phyloP scores from a whole-genome alignment of 768 basidiomycete genomes.

The Psilocybe cyanescens region DNA sequence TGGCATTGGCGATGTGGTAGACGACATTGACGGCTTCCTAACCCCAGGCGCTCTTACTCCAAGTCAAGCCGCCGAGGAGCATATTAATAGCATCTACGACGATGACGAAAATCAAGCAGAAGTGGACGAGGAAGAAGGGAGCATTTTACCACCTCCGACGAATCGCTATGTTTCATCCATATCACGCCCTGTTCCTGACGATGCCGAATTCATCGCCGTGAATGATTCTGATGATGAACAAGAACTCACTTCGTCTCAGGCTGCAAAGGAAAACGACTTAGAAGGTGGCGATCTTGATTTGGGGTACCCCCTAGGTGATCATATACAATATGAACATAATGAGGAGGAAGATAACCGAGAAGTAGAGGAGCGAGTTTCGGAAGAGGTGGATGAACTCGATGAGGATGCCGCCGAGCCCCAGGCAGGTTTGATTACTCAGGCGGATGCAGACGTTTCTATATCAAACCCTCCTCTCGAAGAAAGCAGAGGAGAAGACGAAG shows the following conservation, averaged over 20 bases:
- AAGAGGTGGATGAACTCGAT: neutral
- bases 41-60: constrained; percentile 23
- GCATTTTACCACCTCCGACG: neutral
- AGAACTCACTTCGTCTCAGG: neutral
- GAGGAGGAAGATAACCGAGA: neutral
- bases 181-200: constrained; percentile 18
- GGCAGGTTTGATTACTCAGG: too few relatives aligned
- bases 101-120: neutral
- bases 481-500: neutral
- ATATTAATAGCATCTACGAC: constrained; percentile 4
- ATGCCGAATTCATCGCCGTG: constrained; percentile 25
- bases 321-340: neutral
- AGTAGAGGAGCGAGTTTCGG: neutral
- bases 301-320: neutral
- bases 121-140: neutral
- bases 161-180: neutral
- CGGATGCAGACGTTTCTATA: neutral
- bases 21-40: constrained; percentile 28
- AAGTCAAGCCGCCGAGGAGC: neutral
- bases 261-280: neutral
- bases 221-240: constrained; percentile 26
- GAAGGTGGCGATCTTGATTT: constrained; percentile 1
- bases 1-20: constrained; percentile 18
- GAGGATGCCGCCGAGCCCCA: neutral
- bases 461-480: neutral